phyloP scores from a whole-genome alignment of 805 yeast species.

The Saccharomycopsis microspora region DNA sequence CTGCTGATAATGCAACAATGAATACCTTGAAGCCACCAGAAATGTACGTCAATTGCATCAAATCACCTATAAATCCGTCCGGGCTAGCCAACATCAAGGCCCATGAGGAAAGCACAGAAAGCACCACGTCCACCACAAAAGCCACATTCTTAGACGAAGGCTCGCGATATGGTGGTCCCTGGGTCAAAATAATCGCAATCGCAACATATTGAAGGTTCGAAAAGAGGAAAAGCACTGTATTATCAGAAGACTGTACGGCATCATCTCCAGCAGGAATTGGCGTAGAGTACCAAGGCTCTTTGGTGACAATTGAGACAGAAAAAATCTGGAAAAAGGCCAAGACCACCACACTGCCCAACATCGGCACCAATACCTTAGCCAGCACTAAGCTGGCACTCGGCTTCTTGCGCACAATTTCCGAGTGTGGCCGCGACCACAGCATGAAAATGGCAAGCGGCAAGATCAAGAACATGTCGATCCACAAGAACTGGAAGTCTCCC shows the following conservation, averaged over 20 bases:
- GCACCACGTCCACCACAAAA: conserved; percentile 49
- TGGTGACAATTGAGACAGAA: conserved; percentile 52
- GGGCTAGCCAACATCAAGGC: conserved; percentile 44
- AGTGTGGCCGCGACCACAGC: conserved; percentile 91
- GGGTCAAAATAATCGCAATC: conserved; percentile 72
- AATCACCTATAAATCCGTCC: conserved; percentile 42
- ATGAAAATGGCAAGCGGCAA: conserved; percentile 91
- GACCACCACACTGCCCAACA: conserved; percentile 65
- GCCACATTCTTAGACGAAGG: conserved; percentile 58
- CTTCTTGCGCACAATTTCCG: conserved; percentile 48
- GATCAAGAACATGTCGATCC: conserved; percentile 84
- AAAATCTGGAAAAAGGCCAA: conserved; percentile 53
- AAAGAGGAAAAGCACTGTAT: conserved; percentile 71
- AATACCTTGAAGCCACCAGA: conserved; percentile 36
- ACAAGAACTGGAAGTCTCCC: conserved; percentile 93
- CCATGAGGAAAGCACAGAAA: conserved; percentile 39
- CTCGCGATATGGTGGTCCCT: conserved; percentile 89
- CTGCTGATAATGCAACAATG: conserved; percentile 33
- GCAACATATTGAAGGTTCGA: conserved; percentile 85
- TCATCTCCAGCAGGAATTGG: conserved; percentile 79
- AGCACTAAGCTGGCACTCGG: conserved; percentile 94
- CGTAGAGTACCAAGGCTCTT: conserved; percentile 61
- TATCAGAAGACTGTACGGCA: conserved; percentile 78
- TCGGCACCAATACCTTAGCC: conserved; percentile 73
- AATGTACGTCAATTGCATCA: conserved; percentile 68